These are phyloP conservation scores for Cladophialophora psammophila DNA, from an alignment of 2,329 filamentous ascomycete genomes.

Conservation along the genomic window DNA sequence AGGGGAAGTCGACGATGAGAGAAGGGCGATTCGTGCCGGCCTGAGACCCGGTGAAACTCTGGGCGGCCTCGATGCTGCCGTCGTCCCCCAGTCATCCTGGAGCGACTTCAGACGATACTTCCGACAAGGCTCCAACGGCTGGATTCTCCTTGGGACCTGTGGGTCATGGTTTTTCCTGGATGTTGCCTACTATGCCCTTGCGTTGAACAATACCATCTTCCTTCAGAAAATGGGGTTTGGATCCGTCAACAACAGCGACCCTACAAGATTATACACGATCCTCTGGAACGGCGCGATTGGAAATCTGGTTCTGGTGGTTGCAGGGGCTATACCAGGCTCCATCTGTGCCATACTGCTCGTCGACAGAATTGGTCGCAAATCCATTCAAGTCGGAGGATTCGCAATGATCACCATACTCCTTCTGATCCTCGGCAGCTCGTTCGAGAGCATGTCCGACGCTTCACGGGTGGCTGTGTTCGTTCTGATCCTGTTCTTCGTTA, in stretches of 20 bases:
- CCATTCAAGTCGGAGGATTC: constrained; percentile 73
- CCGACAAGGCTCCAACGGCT: constrained; percentile 71
- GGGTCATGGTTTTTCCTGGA: constrained; percentile 86
- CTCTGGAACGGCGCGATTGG: constrained; percentile 78
- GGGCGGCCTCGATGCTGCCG: constrained; percentile 63
- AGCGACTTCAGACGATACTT: constrained; percentile 75
- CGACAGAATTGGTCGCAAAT: constrained; percentile 77
- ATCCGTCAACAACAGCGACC: constrained; percentile 57
- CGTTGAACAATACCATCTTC: constrained; percentile 77
- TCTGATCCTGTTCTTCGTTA: constrained; percentile 70
- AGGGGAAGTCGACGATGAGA: constrained; percentile 73
- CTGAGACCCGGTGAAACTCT: constrained; percentile 60
- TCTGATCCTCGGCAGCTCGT: constrained; percentile 67
- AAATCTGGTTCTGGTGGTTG: constrained; percentile 78
- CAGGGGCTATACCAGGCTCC: constrained; percentile 80
- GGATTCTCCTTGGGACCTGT: constrained; percentile 77
- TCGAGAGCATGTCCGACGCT: constrained; percentile 56
- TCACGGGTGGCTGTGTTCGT: constrained; percentile 68
- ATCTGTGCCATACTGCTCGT: constrained; percentile 80
- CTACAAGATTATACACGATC: constrained; percentile 63
- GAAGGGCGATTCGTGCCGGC: constrained; percentile 52
- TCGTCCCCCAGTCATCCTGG: constrained; percentile 70
- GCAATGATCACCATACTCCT: constrained; percentile 68
- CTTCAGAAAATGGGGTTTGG: constrained; percentile 75
- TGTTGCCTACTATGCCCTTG: constrained; percentile 68